Evolutionary conservation across 805 yeast genomes (phyloP), one percentile per base, ranked within the genome.

Genomic region (Sungouiozyma intestinalis): DNA sequence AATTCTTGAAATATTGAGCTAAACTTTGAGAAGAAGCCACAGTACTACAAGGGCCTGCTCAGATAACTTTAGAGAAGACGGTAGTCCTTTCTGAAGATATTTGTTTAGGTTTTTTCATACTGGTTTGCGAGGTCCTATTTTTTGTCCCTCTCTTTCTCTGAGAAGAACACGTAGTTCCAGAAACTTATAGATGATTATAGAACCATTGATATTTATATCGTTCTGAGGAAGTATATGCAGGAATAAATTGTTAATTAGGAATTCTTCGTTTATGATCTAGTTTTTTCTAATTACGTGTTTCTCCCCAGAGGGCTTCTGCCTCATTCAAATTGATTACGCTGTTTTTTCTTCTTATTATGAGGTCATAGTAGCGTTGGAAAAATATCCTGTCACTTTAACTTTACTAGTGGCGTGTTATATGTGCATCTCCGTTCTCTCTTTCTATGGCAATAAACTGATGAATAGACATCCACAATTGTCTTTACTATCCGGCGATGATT

Each of bases 201-300:
- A 57, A 53, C 46, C 53, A 24, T 50, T 52, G 57, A 55, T 53
- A 44, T 55, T 58, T 53, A 55, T 56, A 52, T 56, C 58, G 62
- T 56, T 58, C 84, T 75, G 82, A 77, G 82, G 82, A 77, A 72
- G 81, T 73, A 76, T 66, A 77, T 77, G 83, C 83, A 77, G 83
- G 83, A 46, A 77, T 79, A 69, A 67, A 67, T 66, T 66, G 67
- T 62, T 63, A 65, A 48, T 65, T 66, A 76, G 82, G 82, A 76
- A 77, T 77, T 77, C 83, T 77, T 77, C 83, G 84, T 77, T 77
- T 77, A 77, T 77, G 83, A 77, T 70, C 65, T 49, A 45, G 46
- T 43, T 44, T 43, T 41, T 41, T 40, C 32, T 18, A 33, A 18
- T 16, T 16, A 19, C 16, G 16, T 16, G n/a, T n/a, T n/a, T n/a